Evolutionary conservation across 2,329 filamentous ascomycete species (phyloP), one percentile per base, ranked within the genome.

Genomic region (Westerdykella aurantiaca): DNA sequence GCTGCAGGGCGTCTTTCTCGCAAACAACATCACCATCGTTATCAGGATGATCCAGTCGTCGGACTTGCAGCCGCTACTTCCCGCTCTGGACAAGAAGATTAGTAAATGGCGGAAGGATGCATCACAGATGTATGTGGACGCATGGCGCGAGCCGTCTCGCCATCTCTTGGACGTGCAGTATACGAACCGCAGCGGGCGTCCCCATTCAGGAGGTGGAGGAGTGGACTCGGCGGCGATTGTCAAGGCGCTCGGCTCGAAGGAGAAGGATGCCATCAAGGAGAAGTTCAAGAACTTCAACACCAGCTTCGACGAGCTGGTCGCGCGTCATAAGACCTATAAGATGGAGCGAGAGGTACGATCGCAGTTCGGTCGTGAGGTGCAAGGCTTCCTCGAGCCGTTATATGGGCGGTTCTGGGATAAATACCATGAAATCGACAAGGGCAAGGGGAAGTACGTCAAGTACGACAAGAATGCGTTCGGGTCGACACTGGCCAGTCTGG

Each of bases 351-450:
- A 97, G 64, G 91, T 97, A 25, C 80, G 88, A 35, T 78, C 81
- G 49, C 81, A 85, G 69, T 79, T 97, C 58, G 83, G 82, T 13
- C 82, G 84, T 56, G 90, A 96, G 61, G 84, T 97, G 51, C 88
- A 93, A 66, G 83, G 84, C 57, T 88, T 95, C 71, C 83, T 98
- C 44, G 91, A 97, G 70, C 90, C 91, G 43, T 76, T 98, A 12
- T 98, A 98, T 71, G 86, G 85, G 49, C 80, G 93, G 37, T 98
- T 98, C 70, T 97, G 88, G 82, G 93, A 97, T 69, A 80, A 91
- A 22, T 98, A 98, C 65, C 90, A 96, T 65, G 93, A 97, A 69
- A 83, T 97, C 52, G 91, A 97, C 70, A 96, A 95, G 73, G 93
- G 93, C 47, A 94, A 90, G 71, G 91, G 91, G 55, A 98, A 98